Conservation (phyloP, 2,329 filamentous ascomycete genomes). For the Clarireedia hainanense region DNA sequence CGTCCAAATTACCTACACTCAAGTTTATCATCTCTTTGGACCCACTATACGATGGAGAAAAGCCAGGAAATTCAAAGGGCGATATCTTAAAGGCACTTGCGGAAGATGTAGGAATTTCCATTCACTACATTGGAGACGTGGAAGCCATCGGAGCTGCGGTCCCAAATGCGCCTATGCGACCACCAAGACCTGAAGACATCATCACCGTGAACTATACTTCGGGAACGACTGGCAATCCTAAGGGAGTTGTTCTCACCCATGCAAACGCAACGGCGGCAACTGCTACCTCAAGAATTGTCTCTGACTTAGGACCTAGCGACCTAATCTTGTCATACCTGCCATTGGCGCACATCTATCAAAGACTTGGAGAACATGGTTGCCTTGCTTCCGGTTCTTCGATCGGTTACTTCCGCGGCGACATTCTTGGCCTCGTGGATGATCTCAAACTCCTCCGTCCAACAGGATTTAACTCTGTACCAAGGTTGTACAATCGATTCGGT, state of each 20-base stretch:
- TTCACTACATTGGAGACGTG: constrained; percentile 73
- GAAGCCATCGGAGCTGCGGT: constrained; percentile 70
- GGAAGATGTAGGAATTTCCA: constrained; percentile 62
- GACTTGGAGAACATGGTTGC: constrained; percentile 69
- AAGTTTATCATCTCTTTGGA: constrained; percentile 88
- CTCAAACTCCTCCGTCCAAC: constrained; percentile 81
- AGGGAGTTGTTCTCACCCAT: constrained; percentile 80
- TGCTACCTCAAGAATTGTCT: constrained; percentile 48
- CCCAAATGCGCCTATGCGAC: constrained; percentile 56
- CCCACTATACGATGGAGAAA: constrained; percentile 71
- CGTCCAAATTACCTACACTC: constrained; percentile 65
- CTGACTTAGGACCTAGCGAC: constrained; percentile 45
- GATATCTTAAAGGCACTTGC: constrained; percentile 71
- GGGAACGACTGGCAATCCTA: constrained; percentile 74
- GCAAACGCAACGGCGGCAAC: constrained; percentile 69
- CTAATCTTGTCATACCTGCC: constrained; percentile 81
- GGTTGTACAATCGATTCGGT: constrained; percentile 86
- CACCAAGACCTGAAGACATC: constrained; percentile 66
- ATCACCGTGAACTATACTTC: constrained; percentile 91
- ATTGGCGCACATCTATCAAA: constrained; percentile 87
- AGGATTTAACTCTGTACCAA: constrained; percentile 78
- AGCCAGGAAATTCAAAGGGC: constrained; percentile 67
- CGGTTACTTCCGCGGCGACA: constrained; percentile 92
- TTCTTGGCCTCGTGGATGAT: constrained; percentile 80
- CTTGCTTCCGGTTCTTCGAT: constrained; percentile 66